Conservation (phyloP, 495 filamentous ascomycete species). For the Venustampulla echinocandica region DNA sequence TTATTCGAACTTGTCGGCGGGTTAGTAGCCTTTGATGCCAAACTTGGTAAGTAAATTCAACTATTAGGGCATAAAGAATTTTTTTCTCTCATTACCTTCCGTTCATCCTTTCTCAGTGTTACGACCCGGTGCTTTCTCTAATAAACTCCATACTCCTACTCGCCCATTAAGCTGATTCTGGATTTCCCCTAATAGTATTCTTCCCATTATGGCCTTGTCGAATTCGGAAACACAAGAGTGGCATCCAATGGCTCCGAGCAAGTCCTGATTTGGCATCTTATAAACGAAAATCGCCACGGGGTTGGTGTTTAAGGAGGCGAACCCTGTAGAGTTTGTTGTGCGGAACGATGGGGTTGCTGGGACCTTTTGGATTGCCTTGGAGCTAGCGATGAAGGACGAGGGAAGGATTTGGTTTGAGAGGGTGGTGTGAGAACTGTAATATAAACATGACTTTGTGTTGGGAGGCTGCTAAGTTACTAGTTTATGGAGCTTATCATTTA, state of each 20-base stretch:
- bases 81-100: no score
- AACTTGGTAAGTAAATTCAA: constrained; percentile 22
- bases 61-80: no score
- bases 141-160: background rate
- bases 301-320: constrained; percentile 1
- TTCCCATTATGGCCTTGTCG: constrained; percentile 41
- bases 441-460: no score
- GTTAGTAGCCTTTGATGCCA: constrained; percentile 35
- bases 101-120: no score
- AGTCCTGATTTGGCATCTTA: constrained; percentile 31
- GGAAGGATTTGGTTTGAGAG: constrained; percentile 19
- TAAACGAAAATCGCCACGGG: constrained; percentile 31
- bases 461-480: no score
- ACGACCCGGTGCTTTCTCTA: no score
- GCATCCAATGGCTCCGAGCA: constrained; percentile 24
- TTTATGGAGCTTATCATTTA: no score
- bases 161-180: background rate
- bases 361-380: constrained; percentile 4
- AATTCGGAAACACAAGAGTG: constrained; percentile 36
- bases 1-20: constrained; percentile 37
- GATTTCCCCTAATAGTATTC: constrained; percentile 19
- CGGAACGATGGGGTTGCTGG: constrained; percentile 4
- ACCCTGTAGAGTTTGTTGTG: constrained; percentile 11
- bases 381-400: constrained; percentile 8
- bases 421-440: background rate